Evolutionary conservation across 305 asterid genomes (phyloP), one percentile per base, ranked within the genome.

Genomic region (Andrographis paniculata): DNA sequence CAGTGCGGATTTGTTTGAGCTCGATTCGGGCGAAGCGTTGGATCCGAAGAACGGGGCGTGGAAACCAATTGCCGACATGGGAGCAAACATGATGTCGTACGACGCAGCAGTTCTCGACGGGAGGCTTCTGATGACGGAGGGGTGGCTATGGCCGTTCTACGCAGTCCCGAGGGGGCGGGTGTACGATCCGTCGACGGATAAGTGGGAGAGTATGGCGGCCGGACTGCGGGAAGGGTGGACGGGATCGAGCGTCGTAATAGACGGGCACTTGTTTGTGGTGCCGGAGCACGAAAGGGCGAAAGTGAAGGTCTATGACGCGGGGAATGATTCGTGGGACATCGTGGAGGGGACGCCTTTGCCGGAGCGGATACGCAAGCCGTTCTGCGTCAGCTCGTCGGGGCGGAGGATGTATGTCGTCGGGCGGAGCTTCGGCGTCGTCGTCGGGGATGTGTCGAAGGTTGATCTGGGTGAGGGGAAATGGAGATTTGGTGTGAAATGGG

Each of bases 151-250:
- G 98, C 98, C 98, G 1, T 89, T 89, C 46, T 75, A 78, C 35
- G 91, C 78, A 3, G 92, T 75, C 0, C 98, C 98, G 0, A 69
- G 96, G 52, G 95, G 98, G 10, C 95, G 85, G 53, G 62, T 89
- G 52, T 89, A 82, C 17, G 88, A 89, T 61, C 95, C 98, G 1
- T 27, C 35, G 39, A 71, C 80, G 0, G 71, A 82, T 68, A 65
- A 63, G 22, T 85, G 98, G 98, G 95, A 75, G 68, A 54, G 61
- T 37, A 85, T 89, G 98, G 80, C 93, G 20, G 47, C 67, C 20
- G 98, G 98, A 1, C 70, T 85, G n/a, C 60, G 98, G 23, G 98
- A 89, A 62, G 98, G 98, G n/a, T 89, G 98, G 98, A 89, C 98
- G 0, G 98, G 98, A 17, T 85, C 98, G 0, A 89, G 98, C 14